A percentile compares a stretch with the other conserved stretches of the same genome.
phyloP scores from a whole-genome alignment of 2,329 filamentous ascomycete species.

The Coleophoma crateriformis region DNA sequence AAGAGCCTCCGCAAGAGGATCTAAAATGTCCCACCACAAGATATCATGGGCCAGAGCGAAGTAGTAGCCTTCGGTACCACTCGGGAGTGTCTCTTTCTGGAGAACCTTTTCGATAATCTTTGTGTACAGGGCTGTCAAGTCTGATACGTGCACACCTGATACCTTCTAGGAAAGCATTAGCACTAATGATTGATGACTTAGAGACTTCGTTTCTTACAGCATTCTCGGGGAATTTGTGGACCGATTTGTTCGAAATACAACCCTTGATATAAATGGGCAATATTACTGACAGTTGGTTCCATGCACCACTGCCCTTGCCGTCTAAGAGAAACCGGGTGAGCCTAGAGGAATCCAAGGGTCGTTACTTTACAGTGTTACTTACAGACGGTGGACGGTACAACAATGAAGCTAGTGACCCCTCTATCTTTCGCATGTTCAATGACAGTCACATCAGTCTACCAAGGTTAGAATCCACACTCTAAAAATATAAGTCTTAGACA shows the following conservation, averaged over 20 bases:
- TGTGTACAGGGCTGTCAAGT: constrained; percentile 16
- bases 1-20: constrained; percentile 11
- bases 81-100: constrained; percentile 13
- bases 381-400: constrained; percentile 13
- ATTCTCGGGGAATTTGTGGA: constrained; percentile 12
- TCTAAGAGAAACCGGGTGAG: constrained; percentile 11
- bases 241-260: constrained; percentile 8
- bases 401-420: constrained; percentile 17
- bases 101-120: constrained; percentile 16
- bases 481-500: not conserved
- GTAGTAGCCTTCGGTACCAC: constrained; percentile 16
- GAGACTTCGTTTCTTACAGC: constrained; percentile 6
- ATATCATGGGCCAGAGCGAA: constrained; percentile 17
- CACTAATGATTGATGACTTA: constrained; percentile 1
- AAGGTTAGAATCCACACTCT: constrained; percentile 4
- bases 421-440: constrained; percentile 12
- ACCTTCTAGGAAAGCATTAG: constrained; percentile 12
- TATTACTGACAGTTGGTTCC: constrained; percentile 16
- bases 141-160: constrained; percentile 17
- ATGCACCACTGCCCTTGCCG: constrained; percentile 15
- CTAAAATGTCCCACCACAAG: constrained; percentile 13
- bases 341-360: constrained; percentile 1
- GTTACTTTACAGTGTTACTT: constrained; percentile 1
- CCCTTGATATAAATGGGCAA: constrained; percentile 10
- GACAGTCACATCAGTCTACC: constrained; percentile 14